Base-by-base conservation (phyloP, 1,284 basidiomycete species). In the Pyrrhoderma lamaoense region DNA sequence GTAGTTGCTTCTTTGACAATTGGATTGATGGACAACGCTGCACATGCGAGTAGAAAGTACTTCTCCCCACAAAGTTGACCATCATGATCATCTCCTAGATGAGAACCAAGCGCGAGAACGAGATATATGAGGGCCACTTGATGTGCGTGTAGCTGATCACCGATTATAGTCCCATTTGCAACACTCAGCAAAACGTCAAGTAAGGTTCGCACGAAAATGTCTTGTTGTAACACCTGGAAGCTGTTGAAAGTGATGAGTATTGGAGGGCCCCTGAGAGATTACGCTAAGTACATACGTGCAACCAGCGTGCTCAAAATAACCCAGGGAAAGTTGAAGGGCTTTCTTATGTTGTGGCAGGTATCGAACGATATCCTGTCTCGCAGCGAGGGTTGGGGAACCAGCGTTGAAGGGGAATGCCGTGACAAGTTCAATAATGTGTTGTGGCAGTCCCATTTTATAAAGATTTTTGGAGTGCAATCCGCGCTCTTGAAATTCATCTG, bases 71-170 rank as follows among this genome's bases (percentile, higher is more conserved):
- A 45, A 7, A 57, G 49, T 31, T 56, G 43, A 31, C 69, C 59
- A 39, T 64, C 58, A 5, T 67, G 49, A 35, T 71, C 59, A 35
- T 68, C 54, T 46, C 71, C 71, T 51, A 71, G 70, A 35, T 72
- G 59, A 5, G 64, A 60, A 4, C 76, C 76, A 18, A 67, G 67
- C 9, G 73, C 73, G 4, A 79, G 57, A 14, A 75, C 52, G 43
- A 73, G 67, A 57, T 77, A 78, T 58, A 79, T 75, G 19, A 76
- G 65, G 8, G 76, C 65, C 9, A 79, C 64, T 23, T 65, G 62
- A 55, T 79, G 76, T 1, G 75, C 64, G 49, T 75, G 73, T 9
- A 76, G 51, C 7, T 43, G 49, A 18, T 70, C 64, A n/a, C 72
- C 57, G 40, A 60, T 62, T 31, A 43, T 46, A 13, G 40, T 7